Base-by-base conservation (phyloP, 2,329 filamentous ascomycete species). In the Cercospora nicotianae region DNA sequence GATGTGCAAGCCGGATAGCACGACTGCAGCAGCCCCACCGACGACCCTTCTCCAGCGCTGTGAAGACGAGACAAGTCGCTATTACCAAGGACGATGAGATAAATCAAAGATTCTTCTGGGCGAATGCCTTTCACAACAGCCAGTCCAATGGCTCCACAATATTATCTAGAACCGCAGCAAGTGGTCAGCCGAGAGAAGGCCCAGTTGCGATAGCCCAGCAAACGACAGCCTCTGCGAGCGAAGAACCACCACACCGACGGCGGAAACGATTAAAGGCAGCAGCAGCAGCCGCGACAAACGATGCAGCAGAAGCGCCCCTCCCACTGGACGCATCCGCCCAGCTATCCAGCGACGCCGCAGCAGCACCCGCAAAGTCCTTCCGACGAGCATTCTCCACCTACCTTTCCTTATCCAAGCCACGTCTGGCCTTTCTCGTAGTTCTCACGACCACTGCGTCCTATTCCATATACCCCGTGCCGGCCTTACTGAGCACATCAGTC, bases 321-420 rank as follows among this genome's bases (percentile, higher is more conserved):
- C 85, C 87, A 7, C 85, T 81, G 18, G 87, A 90, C 79, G 88
- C 88, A 13, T 89, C 88, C 0, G 85, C 87, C 23, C 85, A 84
- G 69, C 79, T 90, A 48, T 87, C 87, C 6, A 83, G 81, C 53
- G 78, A 87, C 63, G 88, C 87, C 6, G 84, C 85, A 12, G 78
- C 82, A 23, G 84, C 88, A 64, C 87, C 87, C 10, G 80, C 82
- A 33, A 79, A 83, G 61, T 88, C 87, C 23, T 73, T 89, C 53
- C 84, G 85, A 69, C 91, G 93, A 66, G 86, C 88, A 65, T 77
- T 95, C 71, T 91, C 93, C 23, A 89, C 92, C 31, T 93, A 93
- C 75, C 89, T 99, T 70, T 92, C 95, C 28, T 89, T 99, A 72
- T 91, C 94, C n/a, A 99, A 99, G 79, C 95, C 95, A 3, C 93